Conservation (phyloP, 345 rosid species). For the Lepidium aucheri region DNA sequence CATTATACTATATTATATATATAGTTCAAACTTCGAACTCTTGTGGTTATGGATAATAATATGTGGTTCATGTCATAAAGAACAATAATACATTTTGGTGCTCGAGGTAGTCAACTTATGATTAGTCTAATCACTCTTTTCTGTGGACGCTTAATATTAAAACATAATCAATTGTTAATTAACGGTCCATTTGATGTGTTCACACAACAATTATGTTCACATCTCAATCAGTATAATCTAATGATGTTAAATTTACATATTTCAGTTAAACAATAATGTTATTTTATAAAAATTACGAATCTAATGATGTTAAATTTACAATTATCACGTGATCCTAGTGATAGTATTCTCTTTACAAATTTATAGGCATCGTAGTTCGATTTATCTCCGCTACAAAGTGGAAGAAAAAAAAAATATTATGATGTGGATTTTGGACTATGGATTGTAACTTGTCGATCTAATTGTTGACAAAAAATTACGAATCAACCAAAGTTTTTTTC, state of each 20-base stretch:
- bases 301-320: too few relatives aligned
- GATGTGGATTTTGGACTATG: too few relatives aligned
- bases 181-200: background rate
- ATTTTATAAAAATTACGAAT: too few relatives aligned
- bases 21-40: background rate
- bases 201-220: background rate
- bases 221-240: background rate
- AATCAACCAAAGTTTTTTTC: too few relatives aligned
- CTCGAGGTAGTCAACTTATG: constrained; percentile 15
- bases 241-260: background rate
- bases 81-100: constrained; percentile 14
- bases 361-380: too few relatives aligned
- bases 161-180: background rate
- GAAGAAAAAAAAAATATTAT: too few relatives aligned
- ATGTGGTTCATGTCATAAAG: background rate
- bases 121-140: background rate
- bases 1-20: background rate
- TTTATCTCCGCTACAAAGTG: too few relatives aligned
- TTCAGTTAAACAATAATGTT: background rate
- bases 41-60: background rate
- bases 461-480: too few relatives aligned
- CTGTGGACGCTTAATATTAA: background rate
- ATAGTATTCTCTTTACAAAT: too few relatives aligned
- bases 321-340: too few relatives aligned
- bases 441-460: too few relatives aligned